phyloP scores from a whole-genome alignment of 2,329 filamentous ascomycete genomes.

The Onygena corvina region DNA sequence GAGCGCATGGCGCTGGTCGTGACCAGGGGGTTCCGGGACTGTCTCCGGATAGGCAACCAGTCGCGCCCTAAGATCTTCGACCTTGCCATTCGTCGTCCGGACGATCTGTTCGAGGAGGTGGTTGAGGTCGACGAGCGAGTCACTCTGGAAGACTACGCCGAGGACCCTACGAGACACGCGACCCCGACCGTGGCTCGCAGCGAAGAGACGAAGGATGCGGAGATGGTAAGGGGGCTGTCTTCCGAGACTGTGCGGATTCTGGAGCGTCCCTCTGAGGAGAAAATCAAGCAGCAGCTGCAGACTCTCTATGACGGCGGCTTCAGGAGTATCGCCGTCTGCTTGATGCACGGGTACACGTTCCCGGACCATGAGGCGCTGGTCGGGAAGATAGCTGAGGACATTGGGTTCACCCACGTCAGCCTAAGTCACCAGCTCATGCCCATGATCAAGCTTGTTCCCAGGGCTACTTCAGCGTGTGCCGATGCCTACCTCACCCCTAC shows the following conservation, averaged over 20 bases:
- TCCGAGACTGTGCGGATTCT: conserved; percentile 64
- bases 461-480: conserved; percentile 64
- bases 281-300: conserved; percentile 48
- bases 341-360: conserved; percentile 90
- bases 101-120: conserved; percentile 72
- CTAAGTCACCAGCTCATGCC: conserved; percentile 70
- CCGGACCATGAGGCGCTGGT: conserved; percentile 72
- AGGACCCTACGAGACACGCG: conserved; percentile 58
- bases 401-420: conserved; percentile 74
- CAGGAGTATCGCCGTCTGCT: conserved; percentile 71
- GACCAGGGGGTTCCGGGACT: conserved; percentile 78
- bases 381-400: conserved; percentile 61
- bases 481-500: conserved; percentile 71
- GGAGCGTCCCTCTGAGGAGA: conserved; percentile 45
- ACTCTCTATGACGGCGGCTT: conserved; percentile 58
- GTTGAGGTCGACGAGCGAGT: conserved; percentile 87
- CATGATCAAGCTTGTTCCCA: conserved; percentile 73
- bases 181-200: conserved; percentile 35
- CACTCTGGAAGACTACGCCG: conserved; percentile 81
- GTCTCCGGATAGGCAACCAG: conserved; percentile 80
- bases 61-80: conserved; percentile 84
- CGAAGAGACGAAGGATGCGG: conserved; percentile 34
- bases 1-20: conserved; percentile 80
- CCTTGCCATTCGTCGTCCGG: conserved; percentile 72
- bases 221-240: conserved; percentile 58